Conservation (phyloP, 2,329 filamentous ascomycete genomes). For the Tolypocladium ovalisporum region DNA sequence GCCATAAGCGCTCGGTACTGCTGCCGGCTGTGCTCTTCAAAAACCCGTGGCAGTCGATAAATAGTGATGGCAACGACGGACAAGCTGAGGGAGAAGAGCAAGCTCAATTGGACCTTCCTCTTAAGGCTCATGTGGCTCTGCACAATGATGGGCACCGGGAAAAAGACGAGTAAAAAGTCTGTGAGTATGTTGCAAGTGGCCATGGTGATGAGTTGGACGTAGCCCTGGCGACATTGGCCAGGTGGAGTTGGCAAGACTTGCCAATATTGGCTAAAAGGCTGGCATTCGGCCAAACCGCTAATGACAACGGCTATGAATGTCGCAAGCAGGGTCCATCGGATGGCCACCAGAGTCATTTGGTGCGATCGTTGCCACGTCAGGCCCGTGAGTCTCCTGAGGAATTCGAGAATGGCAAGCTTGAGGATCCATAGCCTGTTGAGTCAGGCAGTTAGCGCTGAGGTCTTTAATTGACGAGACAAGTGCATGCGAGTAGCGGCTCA, state of each 20-base stretch:
- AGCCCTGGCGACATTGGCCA: conserved; percentile 74
- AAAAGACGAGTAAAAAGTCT: conserved; percentile 75
- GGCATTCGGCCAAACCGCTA: conserved; percentile 75
- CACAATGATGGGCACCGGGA: conserved; percentile 82
- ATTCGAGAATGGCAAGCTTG: conserved; percentile 84
- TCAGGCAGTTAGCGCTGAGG: neutral
- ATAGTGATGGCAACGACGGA: conserved; percentile 69
- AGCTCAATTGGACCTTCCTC: conserved; percentile 67
- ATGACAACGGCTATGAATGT: conserved; percentile 77
- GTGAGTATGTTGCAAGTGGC: conserved; percentile 81
- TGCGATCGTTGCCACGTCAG: conserved; percentile 74
- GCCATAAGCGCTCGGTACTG: conserved; percentile 83
- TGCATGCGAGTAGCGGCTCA: neutral
- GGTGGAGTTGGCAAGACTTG: conserved; percentile 80
- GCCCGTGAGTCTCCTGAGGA: conserved; percentile 75
- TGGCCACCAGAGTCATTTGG: conserved; percentile 56
- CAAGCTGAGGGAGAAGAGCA: conserved; percentile 77
- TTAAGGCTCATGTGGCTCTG: conserved; percentile 64
- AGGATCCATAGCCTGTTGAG: conserved; percentile 71
- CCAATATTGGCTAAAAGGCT: conserved; percentile 64
- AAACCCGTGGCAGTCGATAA: conserved; percentile 71
- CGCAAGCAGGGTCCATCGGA: conserved; percentile 63
- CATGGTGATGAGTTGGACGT: conserved; percentile 80
- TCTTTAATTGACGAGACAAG: neutral
- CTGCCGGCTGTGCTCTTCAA: conserved; percentile 60